phyloP scores from a whole-genome alignment of 495 filamentous ascomycete genomes.

The Jackrogersella minutella region DNA sequence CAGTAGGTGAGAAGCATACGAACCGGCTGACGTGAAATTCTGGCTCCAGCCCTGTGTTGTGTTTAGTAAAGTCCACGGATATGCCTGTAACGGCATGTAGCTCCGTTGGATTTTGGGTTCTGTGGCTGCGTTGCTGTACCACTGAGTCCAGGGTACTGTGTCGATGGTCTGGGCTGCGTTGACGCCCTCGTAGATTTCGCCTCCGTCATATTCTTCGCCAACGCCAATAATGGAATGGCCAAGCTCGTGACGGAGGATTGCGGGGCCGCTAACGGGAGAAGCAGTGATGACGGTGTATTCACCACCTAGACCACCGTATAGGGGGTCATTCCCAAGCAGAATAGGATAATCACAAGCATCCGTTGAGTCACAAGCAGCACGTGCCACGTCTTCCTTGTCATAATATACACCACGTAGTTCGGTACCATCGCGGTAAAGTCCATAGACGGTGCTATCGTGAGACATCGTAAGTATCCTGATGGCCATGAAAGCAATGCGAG shows the following conservation, averaged over 20 bases:
- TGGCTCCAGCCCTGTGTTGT: slow-evolving; percentile 35
- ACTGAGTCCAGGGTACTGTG: slow-evolving; percentile 38
- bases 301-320: slow-evolving; percentile 40
- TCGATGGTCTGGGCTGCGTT: slow-evolving; percentile 25
- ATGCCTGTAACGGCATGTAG: slow-evolving; percentile 42
- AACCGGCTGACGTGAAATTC: slow-evolving; percentile 34
- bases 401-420: slow-evolving; percentile 41
- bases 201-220: slow-evolving; percentile 41
- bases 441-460: slow-evolving; percentile 36
- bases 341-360: slow-evolving; percentile 42
- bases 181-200: slow-evolving; percentile 27
- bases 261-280: slow-evolving; percentile 37
- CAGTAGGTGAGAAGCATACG: slow-evolving; percentile 32
- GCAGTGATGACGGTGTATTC: slow-evolving; percentile 34
- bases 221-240: slow-evolving; percentile 42
- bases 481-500: neutral
- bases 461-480: neutral
- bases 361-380: slow-evolving; percentile 39
- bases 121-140: slow-evolving; percentile 29
- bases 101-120: slow-evolving; percentile 35
- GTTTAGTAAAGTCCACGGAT: slow-evolving; percentile 42
- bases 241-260: slow-evolving; percentile 39
- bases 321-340: slow-evolving; percentile 38
- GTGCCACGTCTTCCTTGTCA: slow-evolving; percentile 38
- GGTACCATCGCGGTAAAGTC: slow-evolving; percentile 39